Evolutionary conservation across 1,284 basidiomycete species (phyloP), one percentile per base, ranked within the genome.

Genomic region (Cryptococcus sp.): DNA sequence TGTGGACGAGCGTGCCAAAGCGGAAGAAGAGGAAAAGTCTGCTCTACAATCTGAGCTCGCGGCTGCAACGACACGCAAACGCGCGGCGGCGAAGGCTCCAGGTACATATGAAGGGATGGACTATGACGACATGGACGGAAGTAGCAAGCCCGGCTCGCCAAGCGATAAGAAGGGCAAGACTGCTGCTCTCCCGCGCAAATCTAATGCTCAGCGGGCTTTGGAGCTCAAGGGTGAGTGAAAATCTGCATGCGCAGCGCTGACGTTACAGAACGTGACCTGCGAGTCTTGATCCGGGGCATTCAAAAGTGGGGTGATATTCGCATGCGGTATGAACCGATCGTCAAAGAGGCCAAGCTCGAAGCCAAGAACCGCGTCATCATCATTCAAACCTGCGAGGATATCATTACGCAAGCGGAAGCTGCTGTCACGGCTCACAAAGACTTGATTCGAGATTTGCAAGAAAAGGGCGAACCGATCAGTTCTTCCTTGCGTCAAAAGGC

Each of bases 241-340:
- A 7, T 3, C 17, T 10, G 7, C n/a, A 13, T 13, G 23, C 23
- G 3, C 45, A 15, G 45, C 5, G 45, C 57, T 61, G 44, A 65
- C 52, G 16, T 39, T 44, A 16, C 46, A 78, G 94, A 98, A 76
- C 87, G 95, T 48, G 96, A 99, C 75, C 86, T 98, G 38, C 93
- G 96, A 63, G 93, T 95, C 44, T 84, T 99, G 44, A 92, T 98
- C 62, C 86, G 95, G 64, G 95, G 93, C 73, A 83, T 99, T 67
- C 93, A 97, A 73, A 89, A 93, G 57, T 99, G 95, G 93, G 96
- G 96, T 29, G 95, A 99, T 76, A 92, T 99, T 63, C 86, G 93
- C 52, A 88, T 90, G 68, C 89, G 95, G 48, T 97, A 95, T 78
- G 93, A 97, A 58, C 83, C 89, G 55, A 97, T 99, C 69, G 93